Base-by-base conservation (phyloP, 2,329 filamentous ascomycete genomes). In the Paraconiothyrium sp. region DNA sequence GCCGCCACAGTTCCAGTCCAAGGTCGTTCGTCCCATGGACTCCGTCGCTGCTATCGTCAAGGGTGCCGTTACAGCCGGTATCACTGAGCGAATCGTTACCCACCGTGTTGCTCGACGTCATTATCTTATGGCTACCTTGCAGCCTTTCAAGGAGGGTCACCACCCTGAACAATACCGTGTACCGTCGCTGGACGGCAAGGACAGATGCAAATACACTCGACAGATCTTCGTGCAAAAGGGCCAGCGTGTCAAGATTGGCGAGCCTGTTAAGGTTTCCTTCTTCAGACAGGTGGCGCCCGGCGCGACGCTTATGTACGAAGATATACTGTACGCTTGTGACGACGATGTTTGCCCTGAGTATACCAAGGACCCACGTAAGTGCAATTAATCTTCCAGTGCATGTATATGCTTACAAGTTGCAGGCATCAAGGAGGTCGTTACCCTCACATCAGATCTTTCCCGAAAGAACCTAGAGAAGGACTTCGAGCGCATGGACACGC, bases 341-440 rank as follows among this genome's bases (percentile, higher is more conserved):
- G 95, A 98, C 67, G 95, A 99, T 78, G 92, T 97, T 56, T 98
- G 94, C 80, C 95, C 95, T 0, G 95, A 98, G 79, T 99, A 99
- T 79, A 98, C 94, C 70, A 99, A 98, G 80, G 95, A 99, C 88
- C 94, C 95, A 71, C 92, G 95, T 97, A 90, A 90, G 94, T 92
- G 65, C 32, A 30, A 1, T 8, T 13, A 16, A 20, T 41, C 16
- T 8, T 24, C 14, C 0, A 50, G 22, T 22, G 32, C 32, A 20
- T 3, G 3, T 34, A 6, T 46, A 2, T 24, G 27, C 50, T 54
- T 34, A 68, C 54, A 35, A 6, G 1, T 13, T 9, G 16, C 69
- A 97, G 94, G 94, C 70, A 98, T 98, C 87, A 98, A 98, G 87
- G 95, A 98, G 81, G 93, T 98, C 60, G 95, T 98, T 67, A 99